Evolutionary conservation across 345 rosid genomes (phyloP), one percentile per base, ranked within the genome.

Genomic region (Garcia nutans): DNA sequence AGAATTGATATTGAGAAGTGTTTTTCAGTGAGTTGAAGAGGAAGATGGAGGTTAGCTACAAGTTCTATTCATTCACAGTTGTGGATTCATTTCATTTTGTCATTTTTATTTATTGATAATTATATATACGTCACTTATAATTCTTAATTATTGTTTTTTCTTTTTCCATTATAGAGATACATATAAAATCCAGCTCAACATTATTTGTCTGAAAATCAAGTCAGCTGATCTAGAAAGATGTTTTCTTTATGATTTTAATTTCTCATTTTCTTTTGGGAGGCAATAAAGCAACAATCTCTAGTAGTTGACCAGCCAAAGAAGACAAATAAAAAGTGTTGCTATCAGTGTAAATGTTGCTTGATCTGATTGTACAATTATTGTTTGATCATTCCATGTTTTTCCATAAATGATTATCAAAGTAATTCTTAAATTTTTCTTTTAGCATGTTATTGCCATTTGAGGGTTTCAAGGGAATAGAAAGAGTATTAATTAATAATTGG

Each of bases 101-200:
- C 65, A 49, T 61, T 58, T 10, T 73, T 24, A 73, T 10, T 73
- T 24, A 73, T 19, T 62, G 42, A 19, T 45, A 15, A 24, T n/a
- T 28, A 15, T 55, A 62, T 28, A 15, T 55, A 63, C 10, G 45
- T 55, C 45, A 28, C 2, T 1, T 28, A 28, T 28, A 1, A 28
- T 26, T 16, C 1, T 52, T 16, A 16, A 50, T 16, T 47, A 1
- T 50, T 15, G 55, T 50, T 50, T 16, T 28, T 28, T n/a, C n/a
- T 28, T 28, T 50, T 17, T 11, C 17, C 13, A 1, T 47, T 50
- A 50, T 50, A 50, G 55, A 50, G 4, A 47, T 10, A 12, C 16
- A 13, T 50, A 16, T 50, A 16, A 50, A 50, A 50, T 50, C 55
- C 16, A 50, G 17, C 55, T 50, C 55, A 28, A n/a, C n/a, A n/a